phyloP scores from a whole-genome alignment of 140 eudicot genomes.

The Bidens hawaiensis region DNA sequence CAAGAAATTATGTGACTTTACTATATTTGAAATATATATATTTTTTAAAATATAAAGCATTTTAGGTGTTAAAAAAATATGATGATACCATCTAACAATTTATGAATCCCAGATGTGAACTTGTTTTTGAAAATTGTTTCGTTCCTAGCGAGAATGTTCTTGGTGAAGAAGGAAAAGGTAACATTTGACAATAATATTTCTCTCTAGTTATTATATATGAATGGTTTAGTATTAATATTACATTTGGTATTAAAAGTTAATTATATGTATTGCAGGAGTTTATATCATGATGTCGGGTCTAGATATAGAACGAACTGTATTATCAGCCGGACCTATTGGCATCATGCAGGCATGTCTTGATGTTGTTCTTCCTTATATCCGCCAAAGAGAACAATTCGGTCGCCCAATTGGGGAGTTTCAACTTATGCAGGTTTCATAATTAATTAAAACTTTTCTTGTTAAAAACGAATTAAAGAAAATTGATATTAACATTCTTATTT shows the following conservation, averaged over 20 bases:
- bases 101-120: slow-evolving; percentile 63
- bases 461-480: not conserved
- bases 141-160: slow-evolving; percentile 83
- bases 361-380: slow-evolving; percentile 80
- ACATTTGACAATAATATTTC: not conserved
- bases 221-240: no score
- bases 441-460: not conserved
- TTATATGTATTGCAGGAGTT: slow-evolving; percentile 47
- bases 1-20: no score
- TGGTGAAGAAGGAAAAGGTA: slow-evolving; percentile 95
- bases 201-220: not conserved
- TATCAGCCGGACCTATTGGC: slow-evolving; percentile 83
- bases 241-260: not conserved
- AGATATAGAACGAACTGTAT: slow-evolving; percentile 81
- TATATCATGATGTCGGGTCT: slow-evolving; percentile 92
- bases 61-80: no score
- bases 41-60: no score
- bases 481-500: no score
- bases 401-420: slow-evolving; percentile 85
- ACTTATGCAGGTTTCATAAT: slow-evolving; percentile 59
- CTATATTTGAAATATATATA: no score
- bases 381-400: slow-evolving; percentile 82
- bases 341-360: slow-evolving; percentile 96
- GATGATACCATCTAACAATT: slow-evolving; percentile 2
- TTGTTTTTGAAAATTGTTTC: slow-evolving; percentile 89